Conservation (phyloP, 768 basidiomycete species). For the Gloeophyllum trabeum region DNA sequence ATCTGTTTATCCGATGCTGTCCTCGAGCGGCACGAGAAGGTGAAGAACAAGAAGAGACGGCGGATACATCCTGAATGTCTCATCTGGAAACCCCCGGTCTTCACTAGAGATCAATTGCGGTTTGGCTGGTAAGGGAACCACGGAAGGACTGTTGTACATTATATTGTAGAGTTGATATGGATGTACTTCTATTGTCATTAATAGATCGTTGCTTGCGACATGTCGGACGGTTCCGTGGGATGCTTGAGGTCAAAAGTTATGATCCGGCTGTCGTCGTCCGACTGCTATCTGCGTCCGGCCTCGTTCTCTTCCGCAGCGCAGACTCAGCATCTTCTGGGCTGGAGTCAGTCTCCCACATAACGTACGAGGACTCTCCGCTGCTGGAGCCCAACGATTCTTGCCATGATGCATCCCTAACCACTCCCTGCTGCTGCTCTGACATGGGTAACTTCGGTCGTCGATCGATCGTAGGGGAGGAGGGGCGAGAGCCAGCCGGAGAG, state of each 20-base stretch:
- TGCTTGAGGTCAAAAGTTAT: too few species aligned
- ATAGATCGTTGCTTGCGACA: too few species aligned
- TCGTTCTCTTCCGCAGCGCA: slow-evolving; percentile 11
- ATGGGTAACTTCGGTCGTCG: slow-evolving; percentile 4
- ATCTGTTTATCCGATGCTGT: slow-evolving; percentile 87
- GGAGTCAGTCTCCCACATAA: slow-evolving; percentile 13
- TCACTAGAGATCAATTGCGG: slow-evolving; percentile 81
- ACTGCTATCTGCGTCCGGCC: slow-evolving; percentile 4
- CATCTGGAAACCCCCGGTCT: slow-evolving; percentile 92
- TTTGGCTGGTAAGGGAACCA: slow-evolving; percentile 38
- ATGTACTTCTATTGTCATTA: slow-evolving; percentile 7
- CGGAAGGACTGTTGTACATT: background rate
- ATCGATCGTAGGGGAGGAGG: slow-evolving; percentile 48
- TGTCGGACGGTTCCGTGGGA: too few species aligned
- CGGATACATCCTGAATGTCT: slow-evolving; percentile 72
- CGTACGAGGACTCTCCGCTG: slow-evolving; percentile 13
- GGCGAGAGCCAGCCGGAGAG: slow-evolving; percentile 57
- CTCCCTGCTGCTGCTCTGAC: background rate
- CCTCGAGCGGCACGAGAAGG: slow-evolving; percentile 83
- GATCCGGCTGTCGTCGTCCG: slow-evolving; percentile 6
- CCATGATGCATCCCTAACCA: slow-evolving; percentile 5
- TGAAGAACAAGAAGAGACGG: slow-evolving; percentile 63
- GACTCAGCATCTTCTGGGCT: slow-evolving; percentile 14
- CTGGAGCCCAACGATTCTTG: slow-evolving; percentile 9
- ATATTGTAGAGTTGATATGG: too few species aligned